Evolutionary conservation across 305 asterid species (phyloP), one percentile per base, ranked within the genome.

Genomic region (Fraxinus xanthoxyloides): DNA sequence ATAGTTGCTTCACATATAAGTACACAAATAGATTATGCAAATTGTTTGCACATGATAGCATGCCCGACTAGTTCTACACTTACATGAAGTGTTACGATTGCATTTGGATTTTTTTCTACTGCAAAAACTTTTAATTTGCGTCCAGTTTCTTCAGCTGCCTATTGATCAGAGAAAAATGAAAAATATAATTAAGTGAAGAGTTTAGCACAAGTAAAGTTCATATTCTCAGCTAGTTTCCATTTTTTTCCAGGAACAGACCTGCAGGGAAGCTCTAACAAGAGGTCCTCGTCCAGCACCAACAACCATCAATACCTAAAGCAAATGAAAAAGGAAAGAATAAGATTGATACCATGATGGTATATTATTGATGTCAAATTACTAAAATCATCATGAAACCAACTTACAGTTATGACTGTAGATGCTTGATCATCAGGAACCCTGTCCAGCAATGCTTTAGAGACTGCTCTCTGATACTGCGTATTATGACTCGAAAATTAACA

Each of bases 261-360:
- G 97, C 82, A 94, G 84, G 61, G 99, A 93, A 81, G 99, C 98
- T 86, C 99, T 91, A 80, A 97, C 99, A 81, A 96, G 98, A 83
- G 99, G 99, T 78, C 99, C 99, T 84, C 99, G 90, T 43, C 99
- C 99, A 81, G 99, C 99, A 78, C 99, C 99, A 76, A 96, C 98
- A 89, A 97, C 99, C 99, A 97, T 97, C 92, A 97, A 87, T 48
- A 97, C 92, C 99, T 97, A 80, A 35, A 82, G 82, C 86, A 83
- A 78, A 81, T 38, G 61, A 78, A 77, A 83, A 81, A 81, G 65
- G 35, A 36, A 26, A 70, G 75, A 46, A 80, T 80, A 40, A 85
- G 75, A 30, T 26, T 26, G 77, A 72, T 67, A 80, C 80, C 31
- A 31, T n/a, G 40, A 31, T 70, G 43, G 43, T 31, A 70, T 70